These are phyloP conservation scores for Lenwebbia sp. DNA, from an alignment of 345 rosid species.

Conservation along the genomic window DNA sequence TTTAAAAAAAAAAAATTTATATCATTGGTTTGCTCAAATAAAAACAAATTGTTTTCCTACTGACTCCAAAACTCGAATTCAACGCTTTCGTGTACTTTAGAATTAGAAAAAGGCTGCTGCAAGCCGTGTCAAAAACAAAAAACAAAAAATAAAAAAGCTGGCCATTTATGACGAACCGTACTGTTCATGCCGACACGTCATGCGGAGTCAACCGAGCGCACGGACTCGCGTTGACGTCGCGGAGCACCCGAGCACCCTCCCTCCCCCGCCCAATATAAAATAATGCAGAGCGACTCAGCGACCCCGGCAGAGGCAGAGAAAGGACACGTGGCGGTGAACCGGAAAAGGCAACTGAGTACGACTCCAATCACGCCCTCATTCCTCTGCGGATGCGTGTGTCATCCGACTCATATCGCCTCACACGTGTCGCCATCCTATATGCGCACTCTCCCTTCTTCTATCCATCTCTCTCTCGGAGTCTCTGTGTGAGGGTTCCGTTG, in stretches of 20 bases:
- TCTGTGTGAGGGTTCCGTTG: not conserved
- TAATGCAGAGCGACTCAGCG: not conserved
- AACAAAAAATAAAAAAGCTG: not conserved
- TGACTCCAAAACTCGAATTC: not conserved
- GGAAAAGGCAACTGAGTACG: not conserved
- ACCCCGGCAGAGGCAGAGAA: no score
- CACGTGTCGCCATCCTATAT: constrained; percentile 26
- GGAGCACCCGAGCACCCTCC: not conserved
- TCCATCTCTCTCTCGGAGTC: not conserved
- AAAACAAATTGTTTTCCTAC: not conserved
- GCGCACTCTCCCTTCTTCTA: not conserved
- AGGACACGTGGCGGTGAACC: not conserved
- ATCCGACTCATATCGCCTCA: not conserved
- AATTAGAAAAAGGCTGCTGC: not conserved
- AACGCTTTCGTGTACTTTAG: not conserved
- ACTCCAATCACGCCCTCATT: not conserved
- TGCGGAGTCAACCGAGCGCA: not conserved
- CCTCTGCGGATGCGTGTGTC: not conserved
- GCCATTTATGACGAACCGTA: not conserved
- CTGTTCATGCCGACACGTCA: not conserved
- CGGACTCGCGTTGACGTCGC: not conserved
- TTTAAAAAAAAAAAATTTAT: no score
- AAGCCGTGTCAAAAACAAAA: not conserved
- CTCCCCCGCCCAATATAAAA: not conserved
- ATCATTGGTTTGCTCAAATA: not conserved